A percentile compares a stretch with the other conserved stretches of the same genome.
phyloP scores from a whole-genome alignment of 768 basidiomycete genomes.

The Neoboletus brunneissimus region DNA sequence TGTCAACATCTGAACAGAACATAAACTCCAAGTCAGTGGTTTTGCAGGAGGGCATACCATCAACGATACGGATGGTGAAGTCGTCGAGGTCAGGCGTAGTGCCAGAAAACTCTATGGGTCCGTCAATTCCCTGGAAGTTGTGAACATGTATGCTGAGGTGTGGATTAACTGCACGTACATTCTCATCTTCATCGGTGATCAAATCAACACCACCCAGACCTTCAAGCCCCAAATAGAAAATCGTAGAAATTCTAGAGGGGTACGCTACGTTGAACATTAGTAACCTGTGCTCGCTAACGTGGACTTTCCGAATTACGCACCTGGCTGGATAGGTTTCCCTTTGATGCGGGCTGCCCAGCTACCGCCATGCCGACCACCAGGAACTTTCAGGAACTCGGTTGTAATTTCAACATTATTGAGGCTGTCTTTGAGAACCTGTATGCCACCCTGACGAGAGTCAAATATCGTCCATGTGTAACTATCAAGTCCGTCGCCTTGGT shows the following conservation, averaged over 20 bases:
- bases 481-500: constrained; percentile 79
- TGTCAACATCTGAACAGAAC: constrained; percentile 50
- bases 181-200: constrained; percentile 71
- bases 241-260: constrained; percentile 65
- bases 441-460: constrained; percentile 81
- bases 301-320: constrained; percentile 34
- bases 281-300: constrained; percentile 22
- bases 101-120: constrained; percentile 67
- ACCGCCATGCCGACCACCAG: constrained; percentile 78
- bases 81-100: constrained; percentile 76
- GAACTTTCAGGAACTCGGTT: constrained; percentile 83
- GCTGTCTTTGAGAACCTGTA: constrained; percentile 79
- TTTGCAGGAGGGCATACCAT: constrained; percentile 48
- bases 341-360: constrained; percentile 87
- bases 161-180: constrained; percentile 46
- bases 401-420: constrained; percentile 83
- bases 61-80: constrained; percentile 75
- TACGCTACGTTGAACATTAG: constrained; percentile 28
- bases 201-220: constrained; percentile 81
- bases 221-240: constrained; percentile 88
- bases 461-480: constrained; percentile 87
- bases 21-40: constrained; percentile 1
- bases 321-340: constrained; percentile 68
- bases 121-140: constrained; percentile 63
- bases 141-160: constrained; percentile 6